Evolutionary conservation across 1,139 yeast species (phyloP).

Genomic region (Saccharomycopsis hybrid): DNA sequence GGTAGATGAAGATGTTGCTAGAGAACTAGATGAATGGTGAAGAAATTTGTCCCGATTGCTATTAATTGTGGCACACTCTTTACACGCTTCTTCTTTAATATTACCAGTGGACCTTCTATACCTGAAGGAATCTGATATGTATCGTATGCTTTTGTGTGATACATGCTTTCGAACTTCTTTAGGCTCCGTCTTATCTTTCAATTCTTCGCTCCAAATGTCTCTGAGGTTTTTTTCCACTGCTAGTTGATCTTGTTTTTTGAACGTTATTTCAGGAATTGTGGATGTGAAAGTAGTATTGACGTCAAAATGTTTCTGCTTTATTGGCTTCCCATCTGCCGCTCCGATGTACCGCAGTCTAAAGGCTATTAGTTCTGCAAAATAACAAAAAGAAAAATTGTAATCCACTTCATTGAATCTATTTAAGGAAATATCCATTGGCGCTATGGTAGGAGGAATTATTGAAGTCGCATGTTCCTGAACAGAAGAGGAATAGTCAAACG

Average conservation of each 20-base stretch:
- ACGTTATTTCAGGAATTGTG: not conserved
- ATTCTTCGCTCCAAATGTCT: conserved; percentile 5
- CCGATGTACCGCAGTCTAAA: conserved; percentile 1
- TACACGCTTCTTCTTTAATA: too few species aligned
- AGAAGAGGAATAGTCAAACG: conserved; percentile 32
- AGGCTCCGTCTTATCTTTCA: not conserved
- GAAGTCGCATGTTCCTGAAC: not conserved
- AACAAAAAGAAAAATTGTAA: conserved; percentile 15
- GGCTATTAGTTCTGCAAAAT: conserved; percentile 17
- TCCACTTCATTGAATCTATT: conserved; percentile 7
- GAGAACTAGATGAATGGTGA: not conserved
- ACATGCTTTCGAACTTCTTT: not conserved
- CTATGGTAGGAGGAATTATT: conserved; percentile 4
- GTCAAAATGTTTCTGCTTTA: too few species aligned
- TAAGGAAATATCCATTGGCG: conserved; percentile 15
- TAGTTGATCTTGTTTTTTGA: conserved; percentile 4
- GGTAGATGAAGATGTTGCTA: not conserved
- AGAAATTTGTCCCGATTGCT: too few species aligned
- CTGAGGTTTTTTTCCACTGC: not conserved
- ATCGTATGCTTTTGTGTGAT: too few species aligned
- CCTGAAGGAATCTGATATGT: too few species aligned
- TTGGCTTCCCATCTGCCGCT: not conserved
- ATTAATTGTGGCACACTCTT: too few species aligned
- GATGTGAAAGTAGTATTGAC: too few species aligned
- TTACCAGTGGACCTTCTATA: too few species aligned